Percentiles rank a stretch among this genome's conserved stretches.
These are phyloP conservation scores for Curvularia lunata DNA, from an alignment of 2,329 filamentous ascomycete species.

Conservation along the genomic window DNA sequence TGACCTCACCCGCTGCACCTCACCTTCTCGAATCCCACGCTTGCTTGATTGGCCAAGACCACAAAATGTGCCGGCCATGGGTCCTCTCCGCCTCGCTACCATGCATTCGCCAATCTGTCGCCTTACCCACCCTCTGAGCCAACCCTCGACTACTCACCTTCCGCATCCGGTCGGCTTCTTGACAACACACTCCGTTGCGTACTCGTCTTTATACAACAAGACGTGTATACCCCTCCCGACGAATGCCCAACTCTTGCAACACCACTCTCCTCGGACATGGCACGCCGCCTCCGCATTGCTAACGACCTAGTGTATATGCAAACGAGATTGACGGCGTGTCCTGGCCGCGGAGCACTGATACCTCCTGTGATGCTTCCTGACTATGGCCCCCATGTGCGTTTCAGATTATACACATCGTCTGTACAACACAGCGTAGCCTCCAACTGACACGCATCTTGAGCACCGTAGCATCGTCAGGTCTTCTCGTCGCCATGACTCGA, in stretches of 20 bases:
- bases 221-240: no score
- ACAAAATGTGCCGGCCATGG: background rate
- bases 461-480: background rate
- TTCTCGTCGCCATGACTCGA: background rate
- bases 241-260: background rate
- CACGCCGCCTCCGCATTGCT: background rate
- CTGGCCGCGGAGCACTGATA: background rate
- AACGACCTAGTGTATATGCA: background rate
- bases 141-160: background rate
- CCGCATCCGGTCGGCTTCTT: background rate
- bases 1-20: background rate
- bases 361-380: background rate
- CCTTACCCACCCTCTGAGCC: background rate
- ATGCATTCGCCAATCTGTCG: no score
- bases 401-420: background rate
- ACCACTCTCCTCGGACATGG: background rate
- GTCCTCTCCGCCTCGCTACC: background rate
- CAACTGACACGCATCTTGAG: background rate
- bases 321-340: conserved; percentile 1
- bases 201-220: background rate
- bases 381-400: background rate
- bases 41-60: background rate
- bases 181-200: background rate
- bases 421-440: background rate
- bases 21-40: background rate